These are phyloP conservation scores for Stagonosporopsis vannaccii DNA, from an alignment of 2,329 filamentous ascomycete species.

Conservation along the genomic window DNA sequence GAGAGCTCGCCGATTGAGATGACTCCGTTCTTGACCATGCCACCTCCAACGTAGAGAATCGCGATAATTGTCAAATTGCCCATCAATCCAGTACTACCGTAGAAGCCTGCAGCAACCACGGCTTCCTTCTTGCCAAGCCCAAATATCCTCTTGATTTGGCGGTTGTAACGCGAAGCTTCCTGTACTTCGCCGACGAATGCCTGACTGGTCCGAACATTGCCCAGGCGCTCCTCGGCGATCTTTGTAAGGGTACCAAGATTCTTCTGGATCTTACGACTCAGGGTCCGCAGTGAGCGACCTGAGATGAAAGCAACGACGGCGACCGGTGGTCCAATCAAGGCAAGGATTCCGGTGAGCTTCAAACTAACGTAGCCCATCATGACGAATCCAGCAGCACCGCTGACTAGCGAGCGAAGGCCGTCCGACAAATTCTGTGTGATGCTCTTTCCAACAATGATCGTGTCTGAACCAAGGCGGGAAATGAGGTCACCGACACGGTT, in stretches of 20 bases:
- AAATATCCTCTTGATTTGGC: slow-evolving; percentile 91
- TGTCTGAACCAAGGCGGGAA: slow-evolving; percentile 92
- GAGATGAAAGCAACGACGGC: slow-evolving; percentile 92
- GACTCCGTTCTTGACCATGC: slow-evolving; percentile 83
- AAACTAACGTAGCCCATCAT: slow-evolving; percentile 97
- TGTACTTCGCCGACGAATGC: slow-evolving; percentile 93
- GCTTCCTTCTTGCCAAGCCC: slow-evolving; percentile 86
- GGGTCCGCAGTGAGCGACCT: slow-evolving; percentile 83
- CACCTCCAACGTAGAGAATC: slow-evolving; percentile 87
- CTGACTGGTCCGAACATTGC: slow-evolving; percentile 95
- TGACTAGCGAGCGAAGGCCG: slow-evolving; percentile 89
- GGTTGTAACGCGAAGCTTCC: slow-evolving; percentile 90
- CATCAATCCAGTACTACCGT: slow-evolving; percentile 83
- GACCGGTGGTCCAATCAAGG: slow-evolving; percentile 88
- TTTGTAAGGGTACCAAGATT: slow-evolving; percentile 93
- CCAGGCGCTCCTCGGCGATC: slow-evolving; percentile 96
- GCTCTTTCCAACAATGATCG: slow-evolving; percentile 96
- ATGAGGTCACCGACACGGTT: slow-evolving; percentile 97
- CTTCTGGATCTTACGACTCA: slow-evolving; percentile 92
- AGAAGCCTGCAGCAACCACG: slow-evolving; percentile 89
- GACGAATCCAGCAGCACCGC: slow-evolving; percentile 84
- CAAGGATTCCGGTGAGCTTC: slow-evolving; percentile 85
- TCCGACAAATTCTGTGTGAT: slow-evolving; percentile 98
- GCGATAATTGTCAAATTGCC: slow-evolving; percentile 96
- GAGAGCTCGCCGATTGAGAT: slow-evolving; percentile 93